Base-by-base conservation (phyloP, 352 stramenopile genomes). In the Aphanomyces astaci region DNA sequence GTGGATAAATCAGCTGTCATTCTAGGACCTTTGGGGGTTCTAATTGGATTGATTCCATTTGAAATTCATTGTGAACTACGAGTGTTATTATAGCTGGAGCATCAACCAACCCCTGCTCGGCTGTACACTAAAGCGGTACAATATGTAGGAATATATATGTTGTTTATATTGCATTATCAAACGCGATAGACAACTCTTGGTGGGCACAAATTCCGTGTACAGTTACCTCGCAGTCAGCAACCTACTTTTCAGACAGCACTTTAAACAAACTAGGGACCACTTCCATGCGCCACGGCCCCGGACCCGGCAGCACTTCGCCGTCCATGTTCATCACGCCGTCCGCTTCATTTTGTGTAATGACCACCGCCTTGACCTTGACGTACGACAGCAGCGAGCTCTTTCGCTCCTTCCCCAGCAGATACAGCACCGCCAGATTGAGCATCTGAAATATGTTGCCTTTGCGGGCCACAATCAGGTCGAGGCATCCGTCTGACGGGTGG, bases 231-330 rank as follows among this genome's bases (percentile, higher is more conserved):
- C n/a, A n/a, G n/a, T n/a, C n/a, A n/a, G n/a, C n/a, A n/a, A n/a
- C 22, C 70, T 88, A 92, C 71, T 92, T 93, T 69, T 93, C 84
- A 1, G 84, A 93, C 22, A 93, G 72, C 54, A 85, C 84, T 72
- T 93, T 93, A 74, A 93, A 93, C 49, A 93, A 76, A 65, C 84
- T 93, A n/a, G 84, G 84, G 22, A 93, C 80, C 28, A 93, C 76
- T 60, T 93, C 84, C 76, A 90, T 90, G n/a, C 81, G 81, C 81
- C 82, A 93, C 0, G 84, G 82, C 4, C 84, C 84, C 2, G 74
- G 74, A 1, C 75, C 75, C 3, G 73, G 52, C 22, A 93, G 72
- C 60, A 90, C 82, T 72, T 93, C 84, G 30, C 84, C 84, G 66
- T 93, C 84, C 55, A 90, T 93, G 73, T 93, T 93, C 78, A 90